Evolutionary conservation across 768 basidiomycete genomes (phyloP).

Genomic region (Cubamyces sp.): DNA sequence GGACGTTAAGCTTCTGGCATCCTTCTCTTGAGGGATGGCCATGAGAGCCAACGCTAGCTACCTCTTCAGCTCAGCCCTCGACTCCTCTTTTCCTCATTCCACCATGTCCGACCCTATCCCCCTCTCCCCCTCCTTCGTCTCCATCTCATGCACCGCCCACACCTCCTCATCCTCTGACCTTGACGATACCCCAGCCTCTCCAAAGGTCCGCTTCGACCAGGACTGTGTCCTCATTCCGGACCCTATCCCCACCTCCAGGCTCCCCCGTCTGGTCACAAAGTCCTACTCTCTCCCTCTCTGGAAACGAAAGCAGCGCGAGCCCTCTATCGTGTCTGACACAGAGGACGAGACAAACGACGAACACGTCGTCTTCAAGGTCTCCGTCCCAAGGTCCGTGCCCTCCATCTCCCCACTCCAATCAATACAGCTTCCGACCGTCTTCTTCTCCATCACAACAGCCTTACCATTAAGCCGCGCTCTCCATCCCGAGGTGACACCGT

Average conservation of each 20-base stretch:
- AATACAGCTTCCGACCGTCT: conserved; percentile 1
- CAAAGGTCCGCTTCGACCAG: conserved; percentile 67
- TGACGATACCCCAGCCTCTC: not conserved
- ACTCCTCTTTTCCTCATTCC: not conserved
- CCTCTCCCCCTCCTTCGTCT: conserved; percentile 20
- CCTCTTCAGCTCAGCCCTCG: not conserved
- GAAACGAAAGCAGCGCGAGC: conserved; percentile 45
- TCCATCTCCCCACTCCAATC: not conserved
- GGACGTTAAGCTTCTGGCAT: not conserved
- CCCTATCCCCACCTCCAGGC: conserved; percentile 41
- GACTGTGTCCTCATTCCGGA: conserved; percentile 81
- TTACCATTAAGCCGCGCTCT: conserved; percentile 35
- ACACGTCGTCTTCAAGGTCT: conserved; percentile 61
- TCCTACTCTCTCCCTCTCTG: conserved; percentile 74
- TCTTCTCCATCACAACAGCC: conserved; percentile 21
- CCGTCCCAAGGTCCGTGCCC: conserved; percentile 58
- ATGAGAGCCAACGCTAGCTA: no score
- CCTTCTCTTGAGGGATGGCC: not conserved
- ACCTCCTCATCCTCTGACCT: conserved; percentile 5
- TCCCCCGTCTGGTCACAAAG: conserved; percentile 60
- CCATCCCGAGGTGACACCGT: conserved; percentile 43
- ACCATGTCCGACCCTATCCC: conserved; percentile 21
- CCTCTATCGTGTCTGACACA: conserved; percentile 23
- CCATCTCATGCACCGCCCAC: conserved; percentile 12
- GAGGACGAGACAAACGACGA: conserved; percentile 39